A percentile compares a stretch with the other conserved stretches of the same genome.
phyloP scores from a whole-genome alignment of 179 eudicot genomes.

The Silene noctiflora region DNA sequence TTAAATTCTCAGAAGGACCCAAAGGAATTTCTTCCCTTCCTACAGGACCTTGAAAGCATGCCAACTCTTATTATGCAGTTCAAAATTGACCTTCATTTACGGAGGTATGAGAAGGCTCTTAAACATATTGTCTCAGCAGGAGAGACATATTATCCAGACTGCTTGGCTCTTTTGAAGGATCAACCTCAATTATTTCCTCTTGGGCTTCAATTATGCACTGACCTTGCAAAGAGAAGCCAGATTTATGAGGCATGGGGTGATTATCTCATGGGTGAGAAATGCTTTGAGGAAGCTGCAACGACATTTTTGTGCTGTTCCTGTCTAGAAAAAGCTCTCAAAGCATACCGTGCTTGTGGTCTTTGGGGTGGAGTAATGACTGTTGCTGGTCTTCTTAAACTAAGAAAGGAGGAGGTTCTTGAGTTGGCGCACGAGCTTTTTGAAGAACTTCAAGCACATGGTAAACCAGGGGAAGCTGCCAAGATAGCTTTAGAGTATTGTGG shows the following conservation, averaged over 20 bases:
- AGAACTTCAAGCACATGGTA: constrained; percentile 87
- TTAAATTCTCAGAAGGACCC: constrained; percentile 90
- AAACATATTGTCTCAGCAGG: constrained; percentile 73
- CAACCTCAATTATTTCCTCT: constrained; percentile 77
- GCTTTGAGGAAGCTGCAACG: constrained; percentile 84
- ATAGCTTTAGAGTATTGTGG: constrained; percentile 83
- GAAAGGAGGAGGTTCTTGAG: constrained; percentile 59
- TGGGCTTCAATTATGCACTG: constrained; percentile 60
- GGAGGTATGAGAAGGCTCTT: constrained; percentile 76
- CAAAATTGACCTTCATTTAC: constrained; percentile 71
- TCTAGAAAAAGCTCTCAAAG: constrained; percentile 78
- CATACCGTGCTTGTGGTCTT: constrained; percentile 77
- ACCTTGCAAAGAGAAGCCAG: constrained; percentile 50
- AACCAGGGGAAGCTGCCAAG: constrained; percentile 87
- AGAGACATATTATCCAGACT: constrained; percentile 60
- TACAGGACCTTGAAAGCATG: constrained; percentile 71
- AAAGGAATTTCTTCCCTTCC: constrained; percentile 93
- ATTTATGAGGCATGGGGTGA: constrained; percentile 96
- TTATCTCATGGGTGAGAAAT: constrained; percentile 61
- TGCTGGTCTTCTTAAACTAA: constrained; percentile 77
- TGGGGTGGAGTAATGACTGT: constrained; percentile 84
- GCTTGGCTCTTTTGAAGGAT: constrained; percentile 63
- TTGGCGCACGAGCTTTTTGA: constrained; percentile 83
- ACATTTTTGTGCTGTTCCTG: constrained; percentile 67
- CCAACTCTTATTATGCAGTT: constrained; percentile 66